A percentile compares a stretch with the other conserved stretches of the same genome.
Conservation (phyloP, 257 asterid genomes). For the Gardenia jasminoides region DNA sequence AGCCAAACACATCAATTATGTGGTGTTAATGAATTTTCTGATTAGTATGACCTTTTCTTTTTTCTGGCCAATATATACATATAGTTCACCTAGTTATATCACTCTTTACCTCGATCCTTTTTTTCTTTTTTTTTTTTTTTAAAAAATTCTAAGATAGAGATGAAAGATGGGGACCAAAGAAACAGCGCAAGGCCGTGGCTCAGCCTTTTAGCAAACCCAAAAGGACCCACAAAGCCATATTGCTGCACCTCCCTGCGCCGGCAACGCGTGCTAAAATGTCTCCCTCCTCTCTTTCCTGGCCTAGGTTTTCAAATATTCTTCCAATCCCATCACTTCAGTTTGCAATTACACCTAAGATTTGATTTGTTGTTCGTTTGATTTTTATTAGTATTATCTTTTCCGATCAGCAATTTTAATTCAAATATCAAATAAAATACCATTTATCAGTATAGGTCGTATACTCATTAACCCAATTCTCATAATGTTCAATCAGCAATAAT, state of each 20-base stretch:
- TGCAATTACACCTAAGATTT: neutral
- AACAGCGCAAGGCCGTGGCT: slow-evolving; percentile 25
- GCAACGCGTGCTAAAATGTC: slow-evolving; percentile 78
- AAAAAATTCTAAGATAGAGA: neutral
- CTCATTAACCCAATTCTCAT: neutral
- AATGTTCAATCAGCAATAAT: neutral
- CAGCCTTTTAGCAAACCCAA: slow-evolving; percentile 41
- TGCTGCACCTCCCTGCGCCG: slow-evolving; percentile 51
- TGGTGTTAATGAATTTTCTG: neutral
- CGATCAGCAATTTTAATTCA: too few relatives aligned
- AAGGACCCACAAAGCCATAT: slow-evolving; percentile 46
- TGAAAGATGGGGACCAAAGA: slow-evolving; percentile 30
- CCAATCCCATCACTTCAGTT: slow-evolving; percentile 17
- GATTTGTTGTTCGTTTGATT: neutral
- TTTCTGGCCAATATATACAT: neutral
- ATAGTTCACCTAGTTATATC: too few relatives aligned
- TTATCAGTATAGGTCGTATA: neutral
- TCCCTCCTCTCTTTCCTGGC: slow-evolving; percentile 23
- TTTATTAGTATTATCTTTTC: too few relatives aligned
- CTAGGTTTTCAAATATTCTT: slow-evolving; percentile 7
- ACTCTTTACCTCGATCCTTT: neutral
- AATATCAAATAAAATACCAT: neutral
- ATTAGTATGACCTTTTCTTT: neutral
- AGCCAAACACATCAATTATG: neutral
- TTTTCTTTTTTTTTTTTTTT: neutral